A percentile compares a stretch with the other conserved stretches of the same genome.
Evolutionary conservation across 495 filamentous ascomycete genomes (phyloP).

Genomic region (Alectoria sarmentosa): DNA sequence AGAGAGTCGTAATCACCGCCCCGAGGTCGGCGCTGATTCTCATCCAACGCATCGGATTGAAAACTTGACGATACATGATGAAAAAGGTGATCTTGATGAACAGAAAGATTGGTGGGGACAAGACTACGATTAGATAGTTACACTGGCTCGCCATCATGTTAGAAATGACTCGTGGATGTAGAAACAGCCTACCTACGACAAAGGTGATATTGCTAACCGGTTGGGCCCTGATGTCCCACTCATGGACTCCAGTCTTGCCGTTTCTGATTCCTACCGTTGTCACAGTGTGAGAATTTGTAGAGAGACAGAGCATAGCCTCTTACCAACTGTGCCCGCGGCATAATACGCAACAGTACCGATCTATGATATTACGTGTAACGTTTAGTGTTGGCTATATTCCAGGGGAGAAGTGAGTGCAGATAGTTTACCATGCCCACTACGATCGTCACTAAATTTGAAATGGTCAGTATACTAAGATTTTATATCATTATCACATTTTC

Average conservation of each 20-base stretch:
- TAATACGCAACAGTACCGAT: not conserved
- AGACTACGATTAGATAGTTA: not conserved
- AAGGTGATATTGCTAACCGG: not conserved
- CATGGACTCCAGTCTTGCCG: not conserved
- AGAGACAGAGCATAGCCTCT: not conserved
- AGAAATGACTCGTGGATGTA: not conserved
- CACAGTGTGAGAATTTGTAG: not conserved
- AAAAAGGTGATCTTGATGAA: slow-evolving; percentile 23
- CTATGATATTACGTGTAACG: not conserved
- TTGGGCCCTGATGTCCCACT: slow-evolving; percentile 9
- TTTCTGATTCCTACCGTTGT: not conserved
- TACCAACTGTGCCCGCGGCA: not conserved
- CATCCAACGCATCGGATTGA: slow-evolving; percentile 21
- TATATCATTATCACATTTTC: not conserved
- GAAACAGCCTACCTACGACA: not conserved
- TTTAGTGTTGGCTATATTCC: not conserved
- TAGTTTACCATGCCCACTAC: not conserved
- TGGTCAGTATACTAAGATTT: not conserved
- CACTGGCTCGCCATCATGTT: not conserved
- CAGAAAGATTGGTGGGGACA: not conserved
- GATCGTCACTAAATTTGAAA: not conserved
- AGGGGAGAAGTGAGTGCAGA: not conserved
- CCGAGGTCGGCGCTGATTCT: slow-evolving; percentile 16
- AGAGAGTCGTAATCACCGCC: not conserved
- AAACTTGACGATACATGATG: slow-evolving; percentile 22